Evolutionary conservation across 148 eudicot species (phyloP).

Genomic region (Bassia scoparia): DNA sequence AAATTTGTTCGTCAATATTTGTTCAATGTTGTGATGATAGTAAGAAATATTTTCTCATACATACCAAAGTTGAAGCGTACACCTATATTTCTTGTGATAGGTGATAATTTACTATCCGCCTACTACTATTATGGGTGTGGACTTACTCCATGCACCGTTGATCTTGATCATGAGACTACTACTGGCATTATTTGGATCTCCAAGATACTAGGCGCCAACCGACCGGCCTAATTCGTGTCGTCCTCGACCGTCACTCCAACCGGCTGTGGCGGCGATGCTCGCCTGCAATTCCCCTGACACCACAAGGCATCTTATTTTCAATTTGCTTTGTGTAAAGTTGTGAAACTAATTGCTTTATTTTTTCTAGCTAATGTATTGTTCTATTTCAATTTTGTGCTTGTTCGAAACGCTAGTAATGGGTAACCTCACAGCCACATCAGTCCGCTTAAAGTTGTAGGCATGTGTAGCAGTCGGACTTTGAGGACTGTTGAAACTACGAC

Average conservation of each 20-base stretch:
- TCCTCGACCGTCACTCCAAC: slow-evolving; percentile 57
- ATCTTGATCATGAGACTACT: slow-evolving; percentile 50
- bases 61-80: slow-evolving; percentile 14
- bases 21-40: slow-evolving; percentile 4
- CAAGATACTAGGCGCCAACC: slow-evolving; percentile 28
- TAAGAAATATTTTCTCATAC: not conserved
- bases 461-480: too few species aligned
- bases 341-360: not conserved
- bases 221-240: slow-evolving; percentile 42
- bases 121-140: slow-evolving; percentile 35
- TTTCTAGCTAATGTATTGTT: not conserved
- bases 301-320: too few species aligned
- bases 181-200: slow-evolving; percentile 52
- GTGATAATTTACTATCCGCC: slow-evolving; percentile 26
- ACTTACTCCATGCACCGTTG: slow-evolving; percentile 40
- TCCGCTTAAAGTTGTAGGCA: too few species aligned
- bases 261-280: slow-evolving; percentile 59
- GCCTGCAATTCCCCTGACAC: slow-evolving; percentile 55
- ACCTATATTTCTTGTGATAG: slow-evolving; percentile 32
- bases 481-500: too few species aligned
- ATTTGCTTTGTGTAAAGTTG: not conserved
- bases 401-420: too few species aligned
- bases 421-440: too few species aligned
- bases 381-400: not conserved
- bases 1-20: slow-evolving; percentile 15